Conservation (phyloP, 352 stramenopile genomes). For the Phytopythium litorale region DNA sequence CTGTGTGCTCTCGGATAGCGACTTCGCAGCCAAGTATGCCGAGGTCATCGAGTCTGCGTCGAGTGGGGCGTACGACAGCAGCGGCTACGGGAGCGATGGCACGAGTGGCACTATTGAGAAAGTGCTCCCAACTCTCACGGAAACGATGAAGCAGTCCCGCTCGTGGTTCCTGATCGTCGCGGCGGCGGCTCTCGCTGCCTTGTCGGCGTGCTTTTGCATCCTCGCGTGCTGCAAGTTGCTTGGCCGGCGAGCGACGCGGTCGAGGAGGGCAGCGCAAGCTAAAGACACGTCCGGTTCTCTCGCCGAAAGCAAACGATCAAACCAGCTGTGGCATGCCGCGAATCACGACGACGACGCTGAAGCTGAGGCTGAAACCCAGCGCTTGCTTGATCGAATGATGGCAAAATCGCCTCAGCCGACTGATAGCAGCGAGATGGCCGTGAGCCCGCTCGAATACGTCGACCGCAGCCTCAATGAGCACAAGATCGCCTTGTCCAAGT, state of each 20-base stretch:
- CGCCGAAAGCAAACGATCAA: neutral
- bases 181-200: constrained; percentile 14
- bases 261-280: neutral
- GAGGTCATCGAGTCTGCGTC: constrained; percentile 17
- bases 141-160: constrained; percentile 26
- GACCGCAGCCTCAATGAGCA: constrained; percentile 13
- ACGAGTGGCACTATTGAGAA: constrained; percentile 10
- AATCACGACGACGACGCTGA: no score
- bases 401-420: neutral
- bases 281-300: neutral
- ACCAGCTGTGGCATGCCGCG: neutral
- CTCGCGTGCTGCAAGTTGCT: constrained; percentile 20
- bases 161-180: constrained; percentile 32
- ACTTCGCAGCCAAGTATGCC: constrained; percentile 33
- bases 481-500: constrained; percentile 10
- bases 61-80: constrained; percentile 11
- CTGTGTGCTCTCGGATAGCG: constrained; percentile 33
- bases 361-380: constrained; percentile 3
- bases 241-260: constrained; percentile 10
- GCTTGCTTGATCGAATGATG: constrained; percentile 4
- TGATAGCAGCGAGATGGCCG: neutral
- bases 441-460: constrained; percentile 12
- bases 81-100: constrained; percentile 7
- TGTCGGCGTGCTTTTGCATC: constrained; percentile 15
- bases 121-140: constrained; percentile 18